These are phyloP conservation scores for Wickerhamomyces rabaulensis DNA, from an alignment of 805 yeast species.

Conservation along the genomic window DNA sequence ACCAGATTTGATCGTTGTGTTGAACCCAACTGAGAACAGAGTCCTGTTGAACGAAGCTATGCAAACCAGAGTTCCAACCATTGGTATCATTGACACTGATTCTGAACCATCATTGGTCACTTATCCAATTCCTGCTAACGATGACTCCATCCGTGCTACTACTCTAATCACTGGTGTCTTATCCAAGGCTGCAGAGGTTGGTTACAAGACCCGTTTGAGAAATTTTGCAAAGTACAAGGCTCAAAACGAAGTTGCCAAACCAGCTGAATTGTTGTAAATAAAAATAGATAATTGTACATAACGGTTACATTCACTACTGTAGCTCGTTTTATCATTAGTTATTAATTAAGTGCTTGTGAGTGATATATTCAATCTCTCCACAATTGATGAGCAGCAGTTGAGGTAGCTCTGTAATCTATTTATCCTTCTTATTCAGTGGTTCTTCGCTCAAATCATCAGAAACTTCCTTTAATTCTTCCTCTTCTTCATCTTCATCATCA, in stretches of 20 bases:
- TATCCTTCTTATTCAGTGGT: slow-evolving; percentile 1
- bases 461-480: slow-evolving; percentile 17
- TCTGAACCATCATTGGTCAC: slow-evolving; percentile 86
- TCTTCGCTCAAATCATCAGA: not conserved
- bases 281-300: not conserved
- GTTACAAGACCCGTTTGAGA: slow-evolving; percentile 38
- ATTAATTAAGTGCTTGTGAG: not conserved
- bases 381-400: too few species aligned
- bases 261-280: not conserved
- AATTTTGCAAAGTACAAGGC: slow-evolving; percentile 8
- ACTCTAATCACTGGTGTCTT: slow-evolving; percentile 78
- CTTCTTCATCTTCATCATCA: slow-evolving; percentile 70
- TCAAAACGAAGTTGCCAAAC: not conserved
- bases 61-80: slow-evolving; percentile 80
- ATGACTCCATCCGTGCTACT: slow-evolving; percentile 79
- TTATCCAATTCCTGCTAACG: slow-evolving; percentile 95
- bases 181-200: slow-evolving; percentile 79
- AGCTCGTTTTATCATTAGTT: not conserved
- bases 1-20: slow-evolving; percentile 83
- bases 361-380: not conserved
- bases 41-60: slow-evolving; percentile 78
- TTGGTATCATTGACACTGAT: slow-evolving; percentile 92
- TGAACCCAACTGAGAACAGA: slow-evolving; percentile 85
- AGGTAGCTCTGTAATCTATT: slow-evolving; percentile 5
- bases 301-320: not conserved